Evolutionary conservation across 345 rosid species (phyloP).

Genomic region (Iberis pinnata): DNA sequence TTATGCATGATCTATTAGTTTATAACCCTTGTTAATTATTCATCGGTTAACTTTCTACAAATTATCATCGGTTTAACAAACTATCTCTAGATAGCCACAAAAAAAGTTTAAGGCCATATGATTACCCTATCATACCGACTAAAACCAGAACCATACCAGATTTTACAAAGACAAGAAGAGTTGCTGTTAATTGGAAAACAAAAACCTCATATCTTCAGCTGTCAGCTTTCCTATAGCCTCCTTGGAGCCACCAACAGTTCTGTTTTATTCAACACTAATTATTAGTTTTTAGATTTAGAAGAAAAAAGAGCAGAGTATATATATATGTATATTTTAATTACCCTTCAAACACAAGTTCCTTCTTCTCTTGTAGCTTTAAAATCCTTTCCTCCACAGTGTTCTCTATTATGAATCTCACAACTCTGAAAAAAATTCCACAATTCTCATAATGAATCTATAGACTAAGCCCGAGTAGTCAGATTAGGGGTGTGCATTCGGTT

Average conservation of each 20-base stretch:
- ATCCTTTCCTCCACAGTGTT: slow-evolving; percentile 94
- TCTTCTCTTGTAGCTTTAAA: slow-evolving; percentile 82
- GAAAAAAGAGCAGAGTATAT: no score
- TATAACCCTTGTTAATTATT: no score
- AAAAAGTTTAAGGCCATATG: no score
- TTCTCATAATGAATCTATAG: not conserved
- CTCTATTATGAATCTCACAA: slow-evolving; percentile 83
- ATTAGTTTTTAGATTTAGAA: no score
- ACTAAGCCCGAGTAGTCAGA: no score
- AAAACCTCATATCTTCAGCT: slow-evolving; percentile 63
- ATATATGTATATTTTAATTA: slow-evolving; percentile 23
- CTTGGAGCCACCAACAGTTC: slow-evolving; percentile 84
- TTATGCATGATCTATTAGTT: no score
- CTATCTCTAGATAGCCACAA: no score
- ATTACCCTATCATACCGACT: no score
- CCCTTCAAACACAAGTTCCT: slow-evolving; percentile 98
- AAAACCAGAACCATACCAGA: not conserved
- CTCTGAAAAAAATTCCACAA: slow-evolving; percentile 34
- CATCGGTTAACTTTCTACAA: no score
- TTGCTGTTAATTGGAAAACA: slow-evolving; percentile 42
- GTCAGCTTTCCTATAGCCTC: slow-evolving; percentile 83
- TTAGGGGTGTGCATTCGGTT: no score
- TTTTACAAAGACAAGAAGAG: not conserved
- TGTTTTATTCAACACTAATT: slow-evolving; percentile 19
- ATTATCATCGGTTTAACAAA: no score